A percentile compares a stretch with the other conserved stretches of the same genome.
phyloP scores from a whole-genome alignment of 768 basidiomycete genomes.

The Melanogaster broomeanus region DNA sequence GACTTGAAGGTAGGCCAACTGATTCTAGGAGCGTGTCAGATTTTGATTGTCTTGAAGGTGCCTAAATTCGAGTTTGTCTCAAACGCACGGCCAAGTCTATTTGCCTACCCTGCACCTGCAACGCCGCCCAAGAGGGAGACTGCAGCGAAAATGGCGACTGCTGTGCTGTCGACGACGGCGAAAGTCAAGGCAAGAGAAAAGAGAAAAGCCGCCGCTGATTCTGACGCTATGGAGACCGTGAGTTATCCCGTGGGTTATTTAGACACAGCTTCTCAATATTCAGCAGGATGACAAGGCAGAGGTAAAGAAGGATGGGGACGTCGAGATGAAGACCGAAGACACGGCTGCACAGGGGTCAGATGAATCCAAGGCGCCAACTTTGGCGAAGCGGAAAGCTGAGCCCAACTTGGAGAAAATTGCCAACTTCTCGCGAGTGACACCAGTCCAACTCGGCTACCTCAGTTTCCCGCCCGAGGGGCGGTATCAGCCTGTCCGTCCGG shows the following conservation, averaged over 20 bases:
- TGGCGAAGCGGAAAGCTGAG: slow-evolving; percentile 66
- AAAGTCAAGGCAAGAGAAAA: slow-evolving; percentile 96
- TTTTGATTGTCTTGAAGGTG: slow-evolving; percentile 50
- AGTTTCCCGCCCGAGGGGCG: slow-evolving; percentile 77
- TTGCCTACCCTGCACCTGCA: slow-evolving; percentile 85
- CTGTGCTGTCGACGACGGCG: slow-evolving; percentile 95
- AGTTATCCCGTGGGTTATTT: slow-evolving; percentile 26
- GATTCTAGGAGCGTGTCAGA: neutral
- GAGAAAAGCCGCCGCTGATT: slow-evolving; percentile 84
- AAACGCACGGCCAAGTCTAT: slow-evolving; percentile 87
- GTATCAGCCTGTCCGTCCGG: slow-evolving; percentile 87
- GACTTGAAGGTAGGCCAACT: slow-evolving; percentile 68
- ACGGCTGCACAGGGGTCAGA: slow-evolving; percentile 56
- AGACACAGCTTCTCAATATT: slow-evolving; percentile 13
- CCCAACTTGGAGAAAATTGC: slow-evolving; percentile 71
- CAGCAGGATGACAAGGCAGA: slow-evolving; percentile 57
- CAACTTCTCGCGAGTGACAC: slow-evolving; percentile 93
- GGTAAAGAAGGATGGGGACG: slow-evolving; percentile 58
- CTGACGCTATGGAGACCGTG: slow-evolving; percentile 82
- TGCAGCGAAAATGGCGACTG: slow-evolving; percentile 88
- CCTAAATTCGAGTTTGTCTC: slow-evolving; percentile 92
- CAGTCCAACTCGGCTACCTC: slow-evolving; percentile 83
- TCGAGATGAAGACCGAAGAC: slow-evolving; percentile 80
- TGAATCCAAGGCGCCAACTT: slow-evolving; percentile 53
- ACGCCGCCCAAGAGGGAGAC: slow-evolving; percentile 93